These are phyloP conservation scores for Candida oleophila DNA, from an alignment of 805 yeast species.

Conservation along the genomic window DNA sequence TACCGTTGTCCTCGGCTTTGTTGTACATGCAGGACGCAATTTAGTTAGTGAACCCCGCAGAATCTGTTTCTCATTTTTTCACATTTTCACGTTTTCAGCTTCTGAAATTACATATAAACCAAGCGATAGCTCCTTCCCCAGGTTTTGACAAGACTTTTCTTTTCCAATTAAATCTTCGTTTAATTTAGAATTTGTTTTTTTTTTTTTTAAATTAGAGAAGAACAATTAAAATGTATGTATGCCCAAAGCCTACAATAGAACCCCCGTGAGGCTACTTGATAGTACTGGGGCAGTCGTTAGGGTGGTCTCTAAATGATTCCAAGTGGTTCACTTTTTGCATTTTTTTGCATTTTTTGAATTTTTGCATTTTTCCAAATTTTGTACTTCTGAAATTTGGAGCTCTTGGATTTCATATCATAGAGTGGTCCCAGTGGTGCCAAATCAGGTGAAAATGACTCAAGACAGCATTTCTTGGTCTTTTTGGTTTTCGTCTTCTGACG, in stretches of 20 bases:
- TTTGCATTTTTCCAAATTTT: not conserved
- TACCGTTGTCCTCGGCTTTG: not conserved
- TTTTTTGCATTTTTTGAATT: too few relatives aligned
- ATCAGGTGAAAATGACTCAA: too few relatives aligned
- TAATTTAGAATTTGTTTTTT: not conserved
- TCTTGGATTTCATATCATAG: too few relatives aligned
- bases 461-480: too few relatives aligned
- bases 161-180: not conserved
- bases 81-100: not conserved
- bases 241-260: too few relatives aligned
- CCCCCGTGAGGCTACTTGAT: too few relatives aligned
- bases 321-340: too few relatives aligned
- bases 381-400: too few relatives aligned
- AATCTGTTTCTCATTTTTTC: not conserved
- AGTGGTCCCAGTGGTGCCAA: too few relatives aligned
- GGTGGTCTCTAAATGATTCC: too few relatives aligned
- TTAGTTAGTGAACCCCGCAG: conserved; percentile 4
- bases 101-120: not conserved
- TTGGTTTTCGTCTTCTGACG: too few relatives aligned
- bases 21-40: conserved; percentile 1
- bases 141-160: not conserved
- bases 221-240: not conserved
- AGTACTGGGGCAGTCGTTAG: too few relatives aligned
- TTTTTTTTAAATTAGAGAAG: not conserved
- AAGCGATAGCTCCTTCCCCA: not conserved